Evolutionary conservation across 2,329 filamentous ascomycete genomes (phyloP).

Genomic region (Stachybotrys chlorohalonatus): DNA sequence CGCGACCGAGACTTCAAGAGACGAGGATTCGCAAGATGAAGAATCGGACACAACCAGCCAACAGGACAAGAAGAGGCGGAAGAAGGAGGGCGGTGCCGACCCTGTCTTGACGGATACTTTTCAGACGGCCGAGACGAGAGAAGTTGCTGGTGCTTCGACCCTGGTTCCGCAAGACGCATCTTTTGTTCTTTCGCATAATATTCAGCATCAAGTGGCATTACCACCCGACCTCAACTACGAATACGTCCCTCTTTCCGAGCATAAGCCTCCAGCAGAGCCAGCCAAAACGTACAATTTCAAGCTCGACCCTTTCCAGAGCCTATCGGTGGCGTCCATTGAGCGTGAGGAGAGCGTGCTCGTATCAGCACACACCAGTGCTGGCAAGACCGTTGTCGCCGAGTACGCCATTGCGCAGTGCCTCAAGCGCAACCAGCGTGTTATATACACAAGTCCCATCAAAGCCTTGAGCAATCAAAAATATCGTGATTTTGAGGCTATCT

Average conservation of each 20-base stretch:
- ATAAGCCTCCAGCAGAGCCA: constrained; percentile 80
- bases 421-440: constrained; percentile 95
- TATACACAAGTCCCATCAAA: constrained; percentile 99
- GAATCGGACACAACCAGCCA: constrained; percentile 38
- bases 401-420: constrained; percentile 97
- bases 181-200: constrained; percentile 88
- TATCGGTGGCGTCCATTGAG: constrained; percentile 91
- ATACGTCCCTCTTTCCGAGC: constrained; percentile 89
- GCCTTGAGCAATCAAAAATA: constrained; percentile 98
- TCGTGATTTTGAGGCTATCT: constrained; percentile 88
- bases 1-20: constrained; percentile 29
- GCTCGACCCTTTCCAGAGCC: constrained; percentile 93
- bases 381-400: constrained; percentile 96
- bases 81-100: constrained; percentile 53
- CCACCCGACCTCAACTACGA: constrained; percentile 91
- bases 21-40: constrained; percentile 22
- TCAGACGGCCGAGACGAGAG: constrained; percentile 87
- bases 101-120: constrained; percentile 90
- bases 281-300: constrained; percentile 81
- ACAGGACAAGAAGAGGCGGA: constrained; percentile 52
- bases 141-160: constrained; percentile 73
- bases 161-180: constrained; percentile 55
- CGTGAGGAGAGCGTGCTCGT: constrained; percentile 93
- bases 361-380: constrained; percentile 93
- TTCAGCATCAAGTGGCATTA: constrained; percentile 93